Evolutionary conservation across 2,329 filamentous ascomycete species (phyloP).

Genomic region (Stemphylium beticola): DNA sequence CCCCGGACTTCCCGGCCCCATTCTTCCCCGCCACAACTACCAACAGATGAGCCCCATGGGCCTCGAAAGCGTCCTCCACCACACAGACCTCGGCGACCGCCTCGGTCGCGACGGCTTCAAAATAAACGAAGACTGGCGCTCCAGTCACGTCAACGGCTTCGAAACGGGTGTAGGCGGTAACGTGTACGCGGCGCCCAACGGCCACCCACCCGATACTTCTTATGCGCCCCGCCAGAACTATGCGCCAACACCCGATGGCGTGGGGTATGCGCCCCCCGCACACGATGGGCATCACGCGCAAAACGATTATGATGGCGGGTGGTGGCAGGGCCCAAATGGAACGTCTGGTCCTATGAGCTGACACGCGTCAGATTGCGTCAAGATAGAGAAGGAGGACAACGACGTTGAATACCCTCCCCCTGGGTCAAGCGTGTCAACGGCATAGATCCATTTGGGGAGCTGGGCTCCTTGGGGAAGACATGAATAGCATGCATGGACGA

Average conservation of each 20-base stretch:
- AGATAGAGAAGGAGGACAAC: background rate
- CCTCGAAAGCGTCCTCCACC: constrained; percentile 40
- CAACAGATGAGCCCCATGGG: constrained; percentile 44
- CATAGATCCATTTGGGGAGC: background rate
- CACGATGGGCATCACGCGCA: constrained; percentile 8
- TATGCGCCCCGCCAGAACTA: constrained; percentile 11
- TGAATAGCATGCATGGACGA: too few relatives aligned
- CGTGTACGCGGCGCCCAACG: constrained; percentile 8
- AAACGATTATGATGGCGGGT: constrained; percentile 9
- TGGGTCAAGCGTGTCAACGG: background rate
- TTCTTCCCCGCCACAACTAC: constrained; percentile 36
- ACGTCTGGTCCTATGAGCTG: constrained; percentile 13
- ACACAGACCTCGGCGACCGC: constrained; percentile 38
- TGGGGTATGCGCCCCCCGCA: background rate
- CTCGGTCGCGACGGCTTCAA: constrained; percentile 46
- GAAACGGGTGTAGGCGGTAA: constrained; percentile 2
- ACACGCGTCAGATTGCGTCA: background rate
- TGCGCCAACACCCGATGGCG: background rate
- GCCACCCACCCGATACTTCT: background rate
- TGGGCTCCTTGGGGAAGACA: background rate
- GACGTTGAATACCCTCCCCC: background rate
- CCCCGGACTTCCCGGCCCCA: constrained; percentile 48
- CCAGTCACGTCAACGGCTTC: constrained; percentile 25
- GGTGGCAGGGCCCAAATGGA: constrained; percentile 15
- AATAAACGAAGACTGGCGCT: constrained; percentile 34